Evolutionary conservation across 257 asterid species (phyloP).

Genomic region (Salvia rosmarinus): DNA sequence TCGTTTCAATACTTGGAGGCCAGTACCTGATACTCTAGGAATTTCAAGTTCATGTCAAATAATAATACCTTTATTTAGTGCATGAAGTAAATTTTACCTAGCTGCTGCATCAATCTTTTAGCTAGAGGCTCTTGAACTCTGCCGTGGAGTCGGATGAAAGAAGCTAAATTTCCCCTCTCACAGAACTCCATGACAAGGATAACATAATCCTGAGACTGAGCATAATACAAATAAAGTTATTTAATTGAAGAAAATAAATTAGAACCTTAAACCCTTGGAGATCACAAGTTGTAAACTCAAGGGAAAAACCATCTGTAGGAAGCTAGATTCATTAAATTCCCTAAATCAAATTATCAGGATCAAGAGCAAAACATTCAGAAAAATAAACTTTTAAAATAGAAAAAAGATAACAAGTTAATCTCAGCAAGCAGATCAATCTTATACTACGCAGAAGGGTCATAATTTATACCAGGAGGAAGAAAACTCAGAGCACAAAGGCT

Average conservation of each 20-base stretch:
- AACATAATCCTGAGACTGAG: conserved; percentile 46
- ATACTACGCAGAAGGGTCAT: too few relatives aligned
- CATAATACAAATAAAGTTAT: too few relatives aligned
- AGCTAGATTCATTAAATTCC: neutral
- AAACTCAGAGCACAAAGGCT: too few relatives aligned
- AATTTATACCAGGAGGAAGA: too few relatives aligned
- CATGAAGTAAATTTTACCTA: conserved; percentile 39
- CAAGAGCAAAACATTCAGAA: too few relatives aligned
- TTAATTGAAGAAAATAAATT: too few relatives aligned
- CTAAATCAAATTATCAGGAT: too few relatives aligned
- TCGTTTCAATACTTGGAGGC: conserved; percentile 45
- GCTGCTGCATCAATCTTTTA: conserved; percentile 53
- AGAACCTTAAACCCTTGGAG: too few relatives aligned
- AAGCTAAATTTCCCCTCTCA: conserved; percentile 56
- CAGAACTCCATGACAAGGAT: conserved; percentile 60
- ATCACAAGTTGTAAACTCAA: too few relatives aligned
- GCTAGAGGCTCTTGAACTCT: conserved; percentile 50
- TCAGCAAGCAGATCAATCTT: too few relatives aligned
- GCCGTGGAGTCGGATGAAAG: conserved; percentile 49
- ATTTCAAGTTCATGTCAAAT: neutral
- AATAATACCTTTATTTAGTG: neutral
- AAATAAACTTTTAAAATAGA: too few relatives aligned
- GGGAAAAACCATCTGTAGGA: neutral
- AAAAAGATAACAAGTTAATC: too few relatives aligned
- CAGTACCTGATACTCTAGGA: conserved; percentile 47